Evolutionary conservation across 1,139 yeast genomes (phyloP), one percentile per base, ranked within the genome.

Genomic region (Suhomyces panamericanus): DNA sequence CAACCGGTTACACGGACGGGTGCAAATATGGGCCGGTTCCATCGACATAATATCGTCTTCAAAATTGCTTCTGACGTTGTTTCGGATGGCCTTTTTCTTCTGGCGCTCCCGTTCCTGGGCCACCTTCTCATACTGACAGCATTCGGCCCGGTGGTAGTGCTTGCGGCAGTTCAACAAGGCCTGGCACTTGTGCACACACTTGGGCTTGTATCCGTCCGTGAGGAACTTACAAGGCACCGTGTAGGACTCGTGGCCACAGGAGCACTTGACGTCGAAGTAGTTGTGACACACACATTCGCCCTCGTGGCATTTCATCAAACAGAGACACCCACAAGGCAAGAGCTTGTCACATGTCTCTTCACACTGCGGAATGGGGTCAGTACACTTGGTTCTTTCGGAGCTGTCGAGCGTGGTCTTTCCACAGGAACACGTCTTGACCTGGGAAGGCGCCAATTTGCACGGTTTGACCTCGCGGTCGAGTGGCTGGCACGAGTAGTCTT

Each of bases 331-430:
- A 69, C 97, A 90, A 0, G 76, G 65, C 26, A 88, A 65, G 10
- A 47, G 44, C 59, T 85, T 87, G 7, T 76, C 83, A 63, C 97
- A 90, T 0, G 66, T 63, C 12, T 73, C 60, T 6, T 73, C 81
- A 69, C 97, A 90, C 14, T 82, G 80, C 1, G 96, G 93, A 32
- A 88, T 75, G 0, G 89, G 84, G 53, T 87, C 96, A 1, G 86
- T 73, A 63, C 96, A 88, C 29, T 75, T 67, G 0, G 57, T 56
- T 53, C 97, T 73, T 6, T 53, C 47, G 8, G 53, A 24, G 2
- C 56, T 42, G 6, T 55, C 59, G 10, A 62, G 57, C n/a, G 48
- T 46, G 4, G 73, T 75, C 63, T 55, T 72, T 2, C 96, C 96
- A 73, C 97, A 90, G 34, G 86, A 87, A 63, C 97, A 90, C 0